Evolutionary conservation across 2,329 filamentous ascomycete species (phyloP), one percentile per base, ranked within the genome.

Genomic region (Cryoendolithus antarcticus): DNA sequence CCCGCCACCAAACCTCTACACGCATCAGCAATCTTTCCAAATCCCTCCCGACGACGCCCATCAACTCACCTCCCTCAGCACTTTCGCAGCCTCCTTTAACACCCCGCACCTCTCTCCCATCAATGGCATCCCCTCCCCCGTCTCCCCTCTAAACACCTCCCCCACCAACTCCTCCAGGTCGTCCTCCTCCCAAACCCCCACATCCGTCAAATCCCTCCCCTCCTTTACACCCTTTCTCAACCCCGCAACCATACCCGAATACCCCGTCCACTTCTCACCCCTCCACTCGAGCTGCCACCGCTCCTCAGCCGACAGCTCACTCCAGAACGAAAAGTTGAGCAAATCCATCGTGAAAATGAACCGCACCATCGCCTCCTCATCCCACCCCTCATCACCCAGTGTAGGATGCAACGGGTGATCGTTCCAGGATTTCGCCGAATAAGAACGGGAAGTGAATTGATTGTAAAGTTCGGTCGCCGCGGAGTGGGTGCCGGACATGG

Each of bases 331-430:
- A 57, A 96, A 98, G 58, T 98, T 98, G 37, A 98, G 66, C 21
- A 98, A 62, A 58, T 98, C 91, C 86, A 98, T 93, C 12, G 84
- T 86, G 59, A 98, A 96, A 52, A 98, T 89, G 58, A 98, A 96
- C 46, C 84, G 80, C 13, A 93, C 76, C 11, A 56, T 48, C 11
- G 54, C 55, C 2, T 54, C 38, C 19, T 57, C 55, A 4, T 44
- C 44, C 24, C 24, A 27, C 21, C 56, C 54, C 8, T 51, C 54
- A 34, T 56, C 49, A 9, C 44, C 46, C 13, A 45, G 32, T 58
- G 88, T 82, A 1, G 91, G 91, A 54, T 98, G 91, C 30, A 98
- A 68, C 57, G 91, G 83, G 60, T 96, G 86, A 53, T 82, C 73
- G 9, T 83, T 76, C 91, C 91, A 98, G 6, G 77, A 82, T 44